Percentiles rank a stretch among this genome's conserved stretches.
Conservation (phyloP, 768 basidiomycete genomes). For the Boletus tylopilopsis region DNA sequence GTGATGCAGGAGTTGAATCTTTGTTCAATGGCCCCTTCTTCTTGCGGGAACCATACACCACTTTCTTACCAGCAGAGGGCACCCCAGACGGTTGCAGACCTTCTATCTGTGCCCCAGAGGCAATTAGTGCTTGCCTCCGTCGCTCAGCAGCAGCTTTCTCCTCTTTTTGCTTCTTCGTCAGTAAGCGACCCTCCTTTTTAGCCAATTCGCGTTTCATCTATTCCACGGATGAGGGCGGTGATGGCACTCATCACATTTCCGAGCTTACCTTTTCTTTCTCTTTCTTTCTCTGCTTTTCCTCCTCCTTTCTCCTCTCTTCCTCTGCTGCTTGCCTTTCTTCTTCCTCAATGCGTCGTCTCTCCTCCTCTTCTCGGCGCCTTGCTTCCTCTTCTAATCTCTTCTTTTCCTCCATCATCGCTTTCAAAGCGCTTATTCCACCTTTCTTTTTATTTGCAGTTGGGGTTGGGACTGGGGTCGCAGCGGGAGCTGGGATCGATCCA, state of each 20-base stretch:
- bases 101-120: conserved; percentile 86
- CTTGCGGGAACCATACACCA: conserved; percentile 81
- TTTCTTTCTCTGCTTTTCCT: conserved; percentile 79
- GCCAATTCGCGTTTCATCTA: conserved; percentile 86
- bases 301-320: conserved; percentile 72
- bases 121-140: conserved; percentile 84
- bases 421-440: conserved; percentile 76
- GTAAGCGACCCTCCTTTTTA: conserved; percentile 89
- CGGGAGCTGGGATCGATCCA: conserved; percentile 45
- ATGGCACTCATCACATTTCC: not conserved
- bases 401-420: conserved; percentile 91
- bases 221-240: conserved; percentile 1
- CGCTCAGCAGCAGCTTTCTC: conserved; percentile 89
- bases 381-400: conserved; percentile 86
- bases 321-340: conserved; percentile 79
- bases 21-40: conserved; percentile 56
- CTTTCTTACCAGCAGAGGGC: conserved; percentile 55
- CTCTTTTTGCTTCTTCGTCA: conserved; percentile 98
- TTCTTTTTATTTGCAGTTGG: conserved; percentile 61
- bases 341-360: conserved; percentile 78
- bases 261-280: conserved; percentile 78
- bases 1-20: conserved; percentile 36
- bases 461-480: conserved; percentile 31
- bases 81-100: conserved; percentile 61
- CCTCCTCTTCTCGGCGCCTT: conserved; percentile 66